Conservation (phyloP, 2,329 filamentous ascomycete genomes). For the Beauveria varroae region DNA sequence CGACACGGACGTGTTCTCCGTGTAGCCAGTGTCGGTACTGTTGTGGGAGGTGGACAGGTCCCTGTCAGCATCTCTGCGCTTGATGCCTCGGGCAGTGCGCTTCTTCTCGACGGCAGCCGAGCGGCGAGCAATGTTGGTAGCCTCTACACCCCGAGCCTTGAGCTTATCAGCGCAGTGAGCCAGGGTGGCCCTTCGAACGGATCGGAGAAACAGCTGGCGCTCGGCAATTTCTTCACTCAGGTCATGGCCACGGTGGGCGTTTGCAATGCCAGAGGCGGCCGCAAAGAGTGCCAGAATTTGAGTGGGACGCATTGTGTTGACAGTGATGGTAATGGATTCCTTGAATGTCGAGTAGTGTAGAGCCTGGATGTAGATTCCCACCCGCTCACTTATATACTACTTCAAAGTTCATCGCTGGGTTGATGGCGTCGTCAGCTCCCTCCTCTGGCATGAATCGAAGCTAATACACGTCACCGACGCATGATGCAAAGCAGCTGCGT, state of each 20-base stretch:
- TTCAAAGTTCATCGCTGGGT: background rate
- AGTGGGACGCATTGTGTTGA: background rate
- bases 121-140: conserved; percentile 37
- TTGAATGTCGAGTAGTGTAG: background rate
- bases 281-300: background rate
- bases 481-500: background rate
- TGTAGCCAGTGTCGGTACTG: conserved; percentile 27
- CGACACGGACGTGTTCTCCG: conserved; percentile 21
- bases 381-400: background rate
- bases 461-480: background rate
- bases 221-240: conserved; percentile 39
- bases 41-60: conserved; percentile 29
- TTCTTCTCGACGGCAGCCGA: conserved; percentile 32
- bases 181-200: conserved; percentile 32
- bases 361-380: background rate
- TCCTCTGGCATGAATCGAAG: background rate
- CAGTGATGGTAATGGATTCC: background rate
- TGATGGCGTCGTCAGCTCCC: background rate
- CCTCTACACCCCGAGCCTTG: conserved; percentile 37
- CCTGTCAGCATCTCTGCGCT: conserved; percentile 25
- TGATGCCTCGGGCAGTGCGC: conserved; percentile 28
- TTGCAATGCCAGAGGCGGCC: background rate
- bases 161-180: conserved; percentile 39
- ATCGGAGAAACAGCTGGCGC: conserved; percentile 36
- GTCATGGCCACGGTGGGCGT: conserved; percentile 40